phyloP scores from a whole-genome alignment of 768 basidiomycete species.

The Suillus lakei region DNA sequence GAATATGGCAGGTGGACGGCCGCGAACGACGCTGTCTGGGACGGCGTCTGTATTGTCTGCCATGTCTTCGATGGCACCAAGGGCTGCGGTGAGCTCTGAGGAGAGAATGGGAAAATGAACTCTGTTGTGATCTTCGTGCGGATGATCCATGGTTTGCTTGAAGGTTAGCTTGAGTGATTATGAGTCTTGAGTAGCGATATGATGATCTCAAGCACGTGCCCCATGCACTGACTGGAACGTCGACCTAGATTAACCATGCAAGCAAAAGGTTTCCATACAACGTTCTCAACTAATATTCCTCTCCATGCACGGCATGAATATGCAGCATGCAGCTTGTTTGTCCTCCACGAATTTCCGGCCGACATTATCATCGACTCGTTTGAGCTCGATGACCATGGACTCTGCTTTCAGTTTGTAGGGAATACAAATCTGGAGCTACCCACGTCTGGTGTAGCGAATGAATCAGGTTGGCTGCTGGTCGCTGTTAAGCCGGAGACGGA shows the following conservation, averaged over 20 bases:
- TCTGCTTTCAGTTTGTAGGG: slow-evolving; percentile 41
- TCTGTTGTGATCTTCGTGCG: slow-evolving; percentile 22
- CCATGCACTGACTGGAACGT: slow-evolving; percentile 4
- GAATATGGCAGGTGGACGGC: slow-evolving; percentile 59
- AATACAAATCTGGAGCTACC: slow-evolving; percentile 49
- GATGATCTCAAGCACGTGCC: slow-evolving; percentile 1
- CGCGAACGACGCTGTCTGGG: slow-evolving; percentile 19
- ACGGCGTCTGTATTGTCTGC: slow-evolving; percentile 15
- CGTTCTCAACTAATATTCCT: slow-evolving; percentile 26
- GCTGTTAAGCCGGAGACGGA: slow-evolving; percentile 24
- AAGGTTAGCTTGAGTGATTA: not conserved
- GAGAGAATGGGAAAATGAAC: slow-evolving; percentile 19
- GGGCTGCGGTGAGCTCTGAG: slow-evolving; percentile 12
- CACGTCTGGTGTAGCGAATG: slow-evolving; percentile 36
- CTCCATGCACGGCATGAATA: slow-evolving; percentile 14
- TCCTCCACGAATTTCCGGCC: slow-evolving; percentile 42
- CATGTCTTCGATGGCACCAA: slow-evolving; percentile 34
- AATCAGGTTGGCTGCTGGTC: slow-evolving; percentile 34
- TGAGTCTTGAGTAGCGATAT: not conserved
- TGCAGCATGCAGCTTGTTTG: slow-evolving; percentile 34
- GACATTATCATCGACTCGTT: slow-evolving; percentile 49
- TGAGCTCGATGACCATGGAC: slow-evolving; percentile 41
- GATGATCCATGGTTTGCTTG: not conserved
- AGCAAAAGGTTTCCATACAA: slow-evolving; percentile 37
- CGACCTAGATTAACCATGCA: slow-evolving; percentile 17